Percentiles rank a stretch among this genome's conserved stretches.
Evolutionary conservation across 768 basidiomycete species (phyloP).

Genomic region (Trametes villosa): DNA sequence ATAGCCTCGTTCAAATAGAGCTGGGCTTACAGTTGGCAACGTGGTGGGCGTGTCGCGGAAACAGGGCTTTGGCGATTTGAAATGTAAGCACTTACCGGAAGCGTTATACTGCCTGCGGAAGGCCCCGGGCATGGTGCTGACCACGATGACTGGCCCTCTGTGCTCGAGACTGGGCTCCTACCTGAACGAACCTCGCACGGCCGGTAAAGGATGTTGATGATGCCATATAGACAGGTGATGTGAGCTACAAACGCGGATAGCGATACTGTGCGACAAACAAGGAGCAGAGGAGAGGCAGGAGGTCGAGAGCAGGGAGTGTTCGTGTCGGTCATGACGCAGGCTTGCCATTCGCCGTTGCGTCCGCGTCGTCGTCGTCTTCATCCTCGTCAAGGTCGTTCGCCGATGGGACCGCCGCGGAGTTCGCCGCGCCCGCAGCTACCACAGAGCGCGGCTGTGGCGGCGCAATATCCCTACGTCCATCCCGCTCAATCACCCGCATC

Average conservation of each 20-base stretch:
- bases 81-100: too few species aligned
- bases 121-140: too few species aligned
- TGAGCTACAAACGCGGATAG: slow-evolving; percentile 23
- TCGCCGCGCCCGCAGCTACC: slow-evolving; percentile 61
- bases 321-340: slow-evolving; percentile 26
- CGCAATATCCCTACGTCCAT: slow-evolving; percentile 59
- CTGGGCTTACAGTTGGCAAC: too few species aligned
- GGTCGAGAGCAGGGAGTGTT: neutral
- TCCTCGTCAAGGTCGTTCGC: slow-evolving; percentile 65
- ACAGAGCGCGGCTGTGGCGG: slow-evolving; percentile 49
- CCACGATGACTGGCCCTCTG: too few species aligned
- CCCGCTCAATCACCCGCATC: neutral
- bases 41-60: too few species aligned
- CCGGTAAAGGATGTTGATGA: neutral
- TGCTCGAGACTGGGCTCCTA: neutral
- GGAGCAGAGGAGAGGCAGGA: neutral
- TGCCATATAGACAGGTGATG: slow-evolving; percentile 4
- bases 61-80: too few species aligned
- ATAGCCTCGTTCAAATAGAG: too few species aligned
- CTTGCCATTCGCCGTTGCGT: slow-evolving; percentile 26
- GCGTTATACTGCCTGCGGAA: too few species aligned
- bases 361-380: slow-evolving; percentile 35
- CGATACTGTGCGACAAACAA: slow-evolving; percentile 14
- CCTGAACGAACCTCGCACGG: neutral
- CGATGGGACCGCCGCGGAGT: slow-evolving; percentile 74